Percentiles rank a stretch among this genome's conserved stretches.
phyloP scores from a whole-genome alignment of 2,329 filamentous ascomycete species.

The Grosmannia huntii region DNA sequence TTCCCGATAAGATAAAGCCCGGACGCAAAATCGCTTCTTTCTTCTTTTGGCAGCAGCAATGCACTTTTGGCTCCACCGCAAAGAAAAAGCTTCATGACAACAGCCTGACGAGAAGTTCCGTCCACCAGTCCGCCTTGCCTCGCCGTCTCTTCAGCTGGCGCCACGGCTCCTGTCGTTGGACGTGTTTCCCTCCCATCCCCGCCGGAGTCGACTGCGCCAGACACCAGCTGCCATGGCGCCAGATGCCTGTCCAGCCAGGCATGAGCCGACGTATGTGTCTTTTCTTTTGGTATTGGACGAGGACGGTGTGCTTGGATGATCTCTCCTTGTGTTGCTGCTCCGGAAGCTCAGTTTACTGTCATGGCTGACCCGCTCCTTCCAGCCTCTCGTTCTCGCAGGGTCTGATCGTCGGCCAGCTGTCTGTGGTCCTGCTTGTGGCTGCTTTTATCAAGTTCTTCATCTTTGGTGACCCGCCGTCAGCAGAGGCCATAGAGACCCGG shows the following conservation, averaged over 20 bases:
- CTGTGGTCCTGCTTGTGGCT: slow-evolving; percentile 78
- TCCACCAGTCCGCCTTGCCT: neutral
- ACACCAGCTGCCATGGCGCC: slow-evolving; percentile 21
- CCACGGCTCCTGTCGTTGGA: neutral
- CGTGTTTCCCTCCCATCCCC: neutral
- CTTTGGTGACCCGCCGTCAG: slow-evolving; percentile 81
- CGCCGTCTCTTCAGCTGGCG: neutral
- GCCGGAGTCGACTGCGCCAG: neutral
- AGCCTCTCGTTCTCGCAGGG: slow-evolving; percentile 89
- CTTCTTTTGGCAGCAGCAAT: neutral
- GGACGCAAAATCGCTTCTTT: neutral
- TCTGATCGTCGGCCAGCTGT: slow-evolving; percentile 84
- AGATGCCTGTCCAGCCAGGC: slow-evolving; percentile 27
- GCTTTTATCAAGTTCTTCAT: slow-evolving; percentile 99
- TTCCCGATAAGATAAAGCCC: neutral
- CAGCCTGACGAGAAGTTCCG: neutral
- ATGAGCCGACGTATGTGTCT: slow-evolving; percentile 34
- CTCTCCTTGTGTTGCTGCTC: neutral
- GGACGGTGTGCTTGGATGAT: neutral
- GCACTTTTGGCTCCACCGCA: neutral
- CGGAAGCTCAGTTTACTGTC: neutral
- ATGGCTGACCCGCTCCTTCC: slow-evolving; percentile 5
- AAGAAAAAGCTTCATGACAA: neutral
- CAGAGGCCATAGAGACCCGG: slow-evolving; percentile 65
- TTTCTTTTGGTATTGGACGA: neutral